Evolutionary conservation across 306 rosid genomes (phyloP), one percentile per base, ranked within the genome.

Genomic region (Prosopis cineraria): DNA sequence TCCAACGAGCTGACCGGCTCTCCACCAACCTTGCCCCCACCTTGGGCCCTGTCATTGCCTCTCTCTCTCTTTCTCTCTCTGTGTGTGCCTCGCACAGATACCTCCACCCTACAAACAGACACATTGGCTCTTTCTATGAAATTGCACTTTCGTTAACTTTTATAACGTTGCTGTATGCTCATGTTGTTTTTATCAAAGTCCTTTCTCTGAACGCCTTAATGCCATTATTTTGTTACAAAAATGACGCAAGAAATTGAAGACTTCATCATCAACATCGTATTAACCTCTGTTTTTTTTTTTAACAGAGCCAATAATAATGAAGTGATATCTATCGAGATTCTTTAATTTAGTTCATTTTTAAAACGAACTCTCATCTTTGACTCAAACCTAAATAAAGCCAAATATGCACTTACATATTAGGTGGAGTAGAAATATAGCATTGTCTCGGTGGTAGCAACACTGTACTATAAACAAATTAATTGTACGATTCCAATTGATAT

Each of bases 21-120:
- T 64, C 25, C 83, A 92, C 90, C 97, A 82, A 90, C 88, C 91
- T 81, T 77, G 84, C 60, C 91, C 91, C 84, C 73, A 83, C 84
- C n/a, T 36, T 41, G 44, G 13, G 77, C 34, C 79, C 78, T 39
- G 40, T 71, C n/a, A n/a, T 50, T 60, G 72, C 64, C 62, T 22
- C 79, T 33, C 74, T 72, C 5, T 5, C 68, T 27, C 40, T 19
- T 10, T 2, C 5, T 5, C 41, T 37, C 41, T 37, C 3, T 2
- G 1, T 37, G 1, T n/a, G n/a, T n/a, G 4, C 33, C 34, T 24
- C 27, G 0, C 36, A 27, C 36, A 27, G n/a, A 58, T 25, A 27
- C 36, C 10, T 58, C n/a, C 65, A 58, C 5, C 27, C n/a, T 58
- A 5, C 36, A 25, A 12, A 27, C 36, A 58, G n/a, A 27, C 65